Evolutionary conservation across 164 flowering plant species (phyloP).

Genomic region (Vitis cinerea): DNA sequence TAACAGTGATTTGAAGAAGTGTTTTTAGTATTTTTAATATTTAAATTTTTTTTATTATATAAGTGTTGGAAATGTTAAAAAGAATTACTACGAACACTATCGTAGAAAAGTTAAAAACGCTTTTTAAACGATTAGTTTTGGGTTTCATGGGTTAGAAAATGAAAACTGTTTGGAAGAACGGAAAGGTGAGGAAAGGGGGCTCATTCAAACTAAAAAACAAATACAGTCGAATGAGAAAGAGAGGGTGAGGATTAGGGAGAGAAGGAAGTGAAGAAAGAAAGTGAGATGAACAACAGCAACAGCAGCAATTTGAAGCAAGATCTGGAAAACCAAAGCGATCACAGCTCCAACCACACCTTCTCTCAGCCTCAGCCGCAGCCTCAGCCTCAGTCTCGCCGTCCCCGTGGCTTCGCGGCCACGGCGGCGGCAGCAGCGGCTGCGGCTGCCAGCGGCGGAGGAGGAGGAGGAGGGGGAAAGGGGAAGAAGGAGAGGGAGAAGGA

Average conservation of each 20-base stretch:
- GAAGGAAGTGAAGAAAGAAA: neutral
- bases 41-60: too few relatives aligned
- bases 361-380: conserved; percentile 10
- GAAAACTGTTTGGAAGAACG: too few relatives aligned
- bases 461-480: conserved; percentile 23
- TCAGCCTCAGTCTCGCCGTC: conserved; percentile 45
- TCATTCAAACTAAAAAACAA: too few relatives aligned
- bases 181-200: too few relatives aligned
- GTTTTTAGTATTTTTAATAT: too few relatives aligned
- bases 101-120: too few relatives aligned
- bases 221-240: too few relatives aligned
- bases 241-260: neutral
- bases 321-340: conserved; percentile 31
- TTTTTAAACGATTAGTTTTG: too few relatives aligned
- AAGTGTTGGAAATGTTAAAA: too few relatives aligned
- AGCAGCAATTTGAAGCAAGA: conserved; percentile 22
- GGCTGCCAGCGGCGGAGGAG: neutral
- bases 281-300: conserved; percentile 3
- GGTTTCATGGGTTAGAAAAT: too few relatives aligned
- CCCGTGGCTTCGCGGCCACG: conserved; percentile 58
- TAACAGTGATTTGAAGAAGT: too few relatives aligned
- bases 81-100: too few relatives aligned
- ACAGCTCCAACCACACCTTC: conserved; percentile 27
- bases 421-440: conserved; percentile 30
- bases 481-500: conserved; percentile 69